phyloP scores from a whole-genome alignment of 768 basidiomycete genomes.

The Ramaria rubella region DNA sequence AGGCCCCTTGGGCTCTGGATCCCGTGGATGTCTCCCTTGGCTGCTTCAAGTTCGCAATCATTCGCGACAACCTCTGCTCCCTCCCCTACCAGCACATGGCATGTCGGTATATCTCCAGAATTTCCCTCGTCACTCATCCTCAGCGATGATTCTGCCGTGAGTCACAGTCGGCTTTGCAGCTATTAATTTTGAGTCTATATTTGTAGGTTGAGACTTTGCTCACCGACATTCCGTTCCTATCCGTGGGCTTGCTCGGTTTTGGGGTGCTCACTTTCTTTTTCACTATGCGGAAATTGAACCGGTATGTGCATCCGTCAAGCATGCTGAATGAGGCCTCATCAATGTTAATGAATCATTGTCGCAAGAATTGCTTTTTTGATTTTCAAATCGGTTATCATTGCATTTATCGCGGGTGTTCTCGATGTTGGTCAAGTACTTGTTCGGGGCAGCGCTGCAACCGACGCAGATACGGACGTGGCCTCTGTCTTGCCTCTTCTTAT shows the following conservation, averaged over 20 bases:
- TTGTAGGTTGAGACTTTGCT: conserved; percentile 51
- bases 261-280: conserved; percentile 53
- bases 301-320: conserved; percentile 5
- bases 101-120: conserved; percentile 4
- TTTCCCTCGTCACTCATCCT: conserved; percentile 29
- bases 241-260: conserved; percentile 58
- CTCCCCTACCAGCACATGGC: background rate
- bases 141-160: conserved; percentile 39
- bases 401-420: conserved; percentile 55
- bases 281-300: conserved; percentile 36
- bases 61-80: background rate
- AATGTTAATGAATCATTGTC: background rate
- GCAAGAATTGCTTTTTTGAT: conserved; percentile 45
- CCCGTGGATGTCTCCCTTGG: background rate
- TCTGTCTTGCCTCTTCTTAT: conserved; percentile 35
- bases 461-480: conserved; percentile 19
- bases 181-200: too few relatives aligned
- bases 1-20: background rate
- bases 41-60: background rate
- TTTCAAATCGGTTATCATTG: conserved; percentile 49
- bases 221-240: conserved; percentile 60
- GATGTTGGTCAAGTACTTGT: conserved; percentile 53
- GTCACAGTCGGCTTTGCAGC: too few relatives aligned
- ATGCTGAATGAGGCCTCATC: conserved; percentile 38
- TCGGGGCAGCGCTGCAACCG: conserved; percentile 26